Evolutionary conservation across 1,284 basidiomycete genomes (phyloP).

Genomic region (Pyrrhoderma lamaoense): DNA sequence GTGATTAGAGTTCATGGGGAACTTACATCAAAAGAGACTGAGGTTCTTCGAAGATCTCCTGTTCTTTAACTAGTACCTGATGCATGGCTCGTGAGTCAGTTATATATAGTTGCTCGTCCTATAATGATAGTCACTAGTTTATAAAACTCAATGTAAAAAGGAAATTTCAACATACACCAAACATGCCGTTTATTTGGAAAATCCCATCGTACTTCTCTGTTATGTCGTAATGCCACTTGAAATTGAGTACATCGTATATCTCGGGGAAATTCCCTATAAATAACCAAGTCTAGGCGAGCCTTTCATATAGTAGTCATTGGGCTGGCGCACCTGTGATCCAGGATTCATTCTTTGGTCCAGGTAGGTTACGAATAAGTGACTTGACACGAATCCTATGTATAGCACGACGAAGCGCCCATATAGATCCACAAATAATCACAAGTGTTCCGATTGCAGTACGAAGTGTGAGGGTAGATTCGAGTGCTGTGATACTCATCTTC

Average conservation of each 20-base stretch:
- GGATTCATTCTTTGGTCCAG: conserved; percentile 11
- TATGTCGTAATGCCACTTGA: conserved; percentile 14
- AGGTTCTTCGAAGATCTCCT: conserved; percentile 14
- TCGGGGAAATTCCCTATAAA: conserved; percentile 11
- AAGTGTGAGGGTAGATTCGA: no score
- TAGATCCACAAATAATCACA: no score
- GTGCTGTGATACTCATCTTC: no score
- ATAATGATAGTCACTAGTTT: not conserved
- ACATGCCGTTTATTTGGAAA: conserved; percentile 22
- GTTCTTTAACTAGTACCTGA: conserved; percentile 15
- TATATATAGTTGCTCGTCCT: conserved; percentile 17
- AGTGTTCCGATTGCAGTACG: no score
- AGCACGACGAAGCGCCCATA: not conserved
- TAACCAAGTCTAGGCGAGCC: not conserved
- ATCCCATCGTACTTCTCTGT: conserved; percentile 20
- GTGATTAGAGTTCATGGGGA: not conserved
- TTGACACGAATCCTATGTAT: conserved; percentile 12
- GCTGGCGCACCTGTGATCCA: conserved; percentile 10
- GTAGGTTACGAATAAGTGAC: conserved; percentile 10
- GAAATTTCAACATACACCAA: conserved; percentile 21
- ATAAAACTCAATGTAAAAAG: not conserved
- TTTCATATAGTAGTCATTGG: not conserved
- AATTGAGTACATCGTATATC: conserved; percentile 14
- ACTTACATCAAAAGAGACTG: conserved; percentile 21
- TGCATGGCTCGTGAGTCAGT: conserved; percentile 15